phyloP scores from a whole-genome alignment of 208 protist species.

The Trypanosomatidae sp. region DNA sequence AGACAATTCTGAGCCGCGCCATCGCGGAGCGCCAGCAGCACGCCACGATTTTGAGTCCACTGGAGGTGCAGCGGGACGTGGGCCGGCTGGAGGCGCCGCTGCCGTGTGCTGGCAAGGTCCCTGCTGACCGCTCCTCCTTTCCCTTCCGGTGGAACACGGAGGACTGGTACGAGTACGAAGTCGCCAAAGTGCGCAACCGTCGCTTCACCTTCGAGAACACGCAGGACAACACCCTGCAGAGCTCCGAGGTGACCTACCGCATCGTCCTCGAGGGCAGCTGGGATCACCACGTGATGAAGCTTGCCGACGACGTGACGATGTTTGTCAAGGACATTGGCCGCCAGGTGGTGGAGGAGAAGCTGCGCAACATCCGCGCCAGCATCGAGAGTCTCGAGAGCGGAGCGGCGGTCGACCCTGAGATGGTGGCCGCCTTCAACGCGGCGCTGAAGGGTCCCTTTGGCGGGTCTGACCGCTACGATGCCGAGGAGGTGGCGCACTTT shows the following conservation, averaged over 20 bases:
- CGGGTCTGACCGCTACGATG: conserved; percentile 55
- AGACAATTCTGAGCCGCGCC: conserved; percentile 76
- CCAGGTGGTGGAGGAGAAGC: conserved; percentile 76
- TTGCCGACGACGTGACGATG: conserved; percentile 85
- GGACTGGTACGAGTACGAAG: conserved; percentile 92
- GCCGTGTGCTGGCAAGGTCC: conserved; percentile 70
- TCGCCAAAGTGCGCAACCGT: conserved; percentile 81
- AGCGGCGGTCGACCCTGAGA: conserved; percentile 59
- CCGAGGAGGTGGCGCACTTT: conserved; percentile 84
- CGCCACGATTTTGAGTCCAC: conserved; percentile 44
- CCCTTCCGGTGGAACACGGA: conserved; percentile 86
- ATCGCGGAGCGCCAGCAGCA: conserved; percentile 59
- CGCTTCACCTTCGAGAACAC: conserved; percentile 88
- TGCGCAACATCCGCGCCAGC: conserved; percentile 55
- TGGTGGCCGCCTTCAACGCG: conserved; percentile 58
- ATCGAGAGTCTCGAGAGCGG: conserved; percentile 33
- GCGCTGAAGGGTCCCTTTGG: conserved; percentile 65
- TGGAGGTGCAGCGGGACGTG: conserved; percentile 82
- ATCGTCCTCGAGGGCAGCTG: conserved; percentile 85
- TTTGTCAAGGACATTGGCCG: conserved; percentile 84
- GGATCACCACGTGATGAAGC: conserved; percentile 89
- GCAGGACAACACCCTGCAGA: conserved; percentile 37
- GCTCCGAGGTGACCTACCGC: conserved; percentile 83
- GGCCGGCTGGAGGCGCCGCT: conserved; percentile 66
- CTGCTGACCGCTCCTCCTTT: conserved; percentile 54